A percentile compares a stretch with the other conserved stretches of the same genome.
These are phyloP conservation scores for Arctostaphylos glauca DNA, from an alignment of 148 eudicot genomes.

Conservation along the genomic window DNA sequence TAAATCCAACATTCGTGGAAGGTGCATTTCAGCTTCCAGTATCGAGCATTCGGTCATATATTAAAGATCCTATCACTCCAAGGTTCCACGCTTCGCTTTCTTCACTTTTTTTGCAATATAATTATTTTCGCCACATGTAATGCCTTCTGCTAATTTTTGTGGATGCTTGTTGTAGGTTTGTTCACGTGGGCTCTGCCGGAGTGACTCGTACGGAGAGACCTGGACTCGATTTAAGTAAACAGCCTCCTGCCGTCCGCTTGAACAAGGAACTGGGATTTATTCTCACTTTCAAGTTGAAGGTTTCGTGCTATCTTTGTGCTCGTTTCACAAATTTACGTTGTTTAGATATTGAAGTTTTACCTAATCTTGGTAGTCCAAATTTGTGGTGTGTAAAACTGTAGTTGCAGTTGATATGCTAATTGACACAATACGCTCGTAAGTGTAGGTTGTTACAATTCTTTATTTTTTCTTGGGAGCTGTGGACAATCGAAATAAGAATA, in stretches of 20 bases:
- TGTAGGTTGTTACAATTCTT: neutral
- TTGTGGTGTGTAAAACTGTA: neutral
- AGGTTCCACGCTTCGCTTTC: constrained; percentile 40
- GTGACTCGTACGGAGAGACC: constrained; percentile 95
- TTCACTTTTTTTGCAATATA: neutral
- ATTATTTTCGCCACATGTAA: neutral
- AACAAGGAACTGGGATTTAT: constrained; percentile 90
- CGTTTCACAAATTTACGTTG: neutral
- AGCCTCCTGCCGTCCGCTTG: constrained; percentile 98
- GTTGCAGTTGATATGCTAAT: neutral
- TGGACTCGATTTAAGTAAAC: constrained; percentile 92
- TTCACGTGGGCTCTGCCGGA: constrained; percentile 97
- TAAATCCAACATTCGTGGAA: constrained; percentile 88
- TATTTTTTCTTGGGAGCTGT: neutral
- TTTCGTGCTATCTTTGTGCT: constrained; percentile 19
- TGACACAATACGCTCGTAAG: neutral
- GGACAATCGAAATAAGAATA: neutral
- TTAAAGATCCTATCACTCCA: constrained; percentile 77
- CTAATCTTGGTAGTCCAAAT: neutral
- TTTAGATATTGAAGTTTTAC: neutral
- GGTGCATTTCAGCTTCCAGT: constrained; percentile 93
- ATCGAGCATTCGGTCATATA: constrained; percentile 73
- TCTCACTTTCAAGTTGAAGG: constrained; percentile 95
- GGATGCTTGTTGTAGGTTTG: constrained; percentile 46
- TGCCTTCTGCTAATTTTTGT: constrained; percentile 9